phyloP scores from a whole-genome alignment of 495 filamentous ascomycete species.

The Podospora pseudocomata region DNA sequence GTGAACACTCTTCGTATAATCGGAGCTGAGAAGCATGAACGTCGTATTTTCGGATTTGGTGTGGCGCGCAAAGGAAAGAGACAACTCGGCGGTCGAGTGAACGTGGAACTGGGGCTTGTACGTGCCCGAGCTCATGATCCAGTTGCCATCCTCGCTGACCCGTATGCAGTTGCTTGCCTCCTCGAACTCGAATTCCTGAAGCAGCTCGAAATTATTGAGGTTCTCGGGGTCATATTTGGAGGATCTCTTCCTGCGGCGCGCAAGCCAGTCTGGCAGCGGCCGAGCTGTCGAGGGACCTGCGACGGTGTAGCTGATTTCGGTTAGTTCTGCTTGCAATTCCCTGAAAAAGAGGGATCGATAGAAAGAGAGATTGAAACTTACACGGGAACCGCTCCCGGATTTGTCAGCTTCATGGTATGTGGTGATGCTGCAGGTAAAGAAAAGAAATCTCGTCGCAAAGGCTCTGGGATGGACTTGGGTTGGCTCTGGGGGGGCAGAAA shows the following conservation, averaged over 20 bases:
- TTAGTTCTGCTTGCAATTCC: neutral
- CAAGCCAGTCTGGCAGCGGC: conserved; percentile 91
- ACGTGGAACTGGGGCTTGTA: conserved; percentile 97
- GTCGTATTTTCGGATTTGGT: conserved; percentile 91
- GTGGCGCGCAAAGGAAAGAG: conserved; percentile 88
- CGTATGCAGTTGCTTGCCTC: conserved; percentile 92
- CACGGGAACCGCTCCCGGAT: conserved; percentile 82
- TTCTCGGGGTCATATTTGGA: conserved; percentile 91
- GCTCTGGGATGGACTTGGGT: neutral
- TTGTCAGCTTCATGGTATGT: conserved; percentile 76
- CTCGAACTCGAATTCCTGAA: conserved; percentile 98
- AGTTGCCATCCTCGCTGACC: conserved; percentile 93
- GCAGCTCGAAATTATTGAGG: conserved; percentile 85
- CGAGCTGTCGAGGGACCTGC: conserved; percentile 86
- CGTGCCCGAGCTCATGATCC: conserved; percentile 94
- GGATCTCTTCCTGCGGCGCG: conserved; percentile 84
- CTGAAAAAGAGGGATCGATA: neutral
- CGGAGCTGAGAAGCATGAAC: conserved; percentile 84
- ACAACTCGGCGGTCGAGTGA: conserved; percentile 88
- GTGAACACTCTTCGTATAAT: conserved; percentile 93
- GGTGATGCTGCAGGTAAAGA: conserved; percentile 7
- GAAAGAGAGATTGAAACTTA: conserved; percentile 33
- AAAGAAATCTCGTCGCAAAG: conserved; percentile 7
- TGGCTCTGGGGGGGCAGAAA: conserved; percentile 18
- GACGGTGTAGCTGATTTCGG: conserved; percentile 61